Evolutionary conservation across 306 rosid genomes (phyloP).

Genomic region (Vicia villosa): DNA sequence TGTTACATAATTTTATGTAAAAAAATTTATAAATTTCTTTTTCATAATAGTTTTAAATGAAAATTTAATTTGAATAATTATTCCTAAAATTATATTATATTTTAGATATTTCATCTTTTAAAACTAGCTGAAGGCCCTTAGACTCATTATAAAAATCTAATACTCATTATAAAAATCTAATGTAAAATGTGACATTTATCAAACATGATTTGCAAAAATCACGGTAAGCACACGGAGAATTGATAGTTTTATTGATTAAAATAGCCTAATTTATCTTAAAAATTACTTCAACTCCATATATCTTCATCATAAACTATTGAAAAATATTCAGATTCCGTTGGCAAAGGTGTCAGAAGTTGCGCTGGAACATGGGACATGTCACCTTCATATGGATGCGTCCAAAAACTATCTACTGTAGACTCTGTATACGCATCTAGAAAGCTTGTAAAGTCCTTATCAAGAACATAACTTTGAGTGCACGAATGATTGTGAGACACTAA

Average conservation of each 20-base stretch:
- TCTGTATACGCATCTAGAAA: constrained; percentile 29
- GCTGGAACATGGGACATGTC: constrained; percentile 17
- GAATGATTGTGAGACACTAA: constrained; percentile 14
- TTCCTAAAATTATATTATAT: no score
- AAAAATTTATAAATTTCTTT: no score
- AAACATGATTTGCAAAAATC: background rate
- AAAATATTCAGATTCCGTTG: constrained; percentile 29
- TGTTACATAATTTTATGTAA: no score
- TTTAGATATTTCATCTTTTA: no score
- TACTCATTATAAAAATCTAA: no score
- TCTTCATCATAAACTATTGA: constrained; percentile 1
- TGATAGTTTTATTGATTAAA: background rate
- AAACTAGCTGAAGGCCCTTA: no score
- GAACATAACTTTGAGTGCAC: background rate
- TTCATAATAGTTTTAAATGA: no score
- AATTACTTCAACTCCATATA: constrained; percentile 21
- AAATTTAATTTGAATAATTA: no score
- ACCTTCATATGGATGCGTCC: constrained; percentile 28
- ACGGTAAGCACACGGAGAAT: background rate
- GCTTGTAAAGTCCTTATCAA: background rate
- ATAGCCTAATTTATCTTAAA: background rate
- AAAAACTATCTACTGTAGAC: constrained; percentile 23
- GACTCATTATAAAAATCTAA: no score
- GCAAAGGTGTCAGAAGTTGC: background rate
- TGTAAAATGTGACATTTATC: no score